Evolutionary conservation across 176 grass and related monocot species (phyloP).

Genomic region (Calamus simplicifolius): DNA sequence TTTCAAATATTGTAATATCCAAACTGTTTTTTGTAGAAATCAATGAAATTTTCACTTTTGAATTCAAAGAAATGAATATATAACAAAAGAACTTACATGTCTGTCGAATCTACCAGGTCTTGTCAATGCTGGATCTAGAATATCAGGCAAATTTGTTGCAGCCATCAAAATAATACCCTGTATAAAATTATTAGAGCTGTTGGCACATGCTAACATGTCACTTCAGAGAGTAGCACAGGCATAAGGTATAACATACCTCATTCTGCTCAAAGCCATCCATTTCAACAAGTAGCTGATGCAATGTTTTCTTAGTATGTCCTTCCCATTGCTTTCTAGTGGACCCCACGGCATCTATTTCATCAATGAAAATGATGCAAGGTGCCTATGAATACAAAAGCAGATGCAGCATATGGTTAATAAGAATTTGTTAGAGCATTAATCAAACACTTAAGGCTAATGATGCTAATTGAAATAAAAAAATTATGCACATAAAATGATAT

Average conservation of each 20-base stretch:
- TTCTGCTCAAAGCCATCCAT: conserved; percentile 99
- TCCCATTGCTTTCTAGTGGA: conserved; percentile 99
- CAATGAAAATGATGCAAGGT: conserved; percentile 99
- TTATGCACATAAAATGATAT: too few relatives aligned
- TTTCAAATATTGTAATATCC: too few relatives aligned
- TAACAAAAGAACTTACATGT: conserved; percentile 63
- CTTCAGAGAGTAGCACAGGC: conserved; percentile 8
- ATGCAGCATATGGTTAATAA: too few relatives aligned
- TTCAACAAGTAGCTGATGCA: conserved; percentile 99
- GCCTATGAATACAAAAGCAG: conserved; percentile 38
- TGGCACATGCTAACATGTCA: background rate
- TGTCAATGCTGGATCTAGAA: conserved; percentile 96
- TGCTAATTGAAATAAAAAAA: too few relatives aligned
- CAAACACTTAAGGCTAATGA: too few relatives aligned
- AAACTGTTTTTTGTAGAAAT: too few relatives aligned
- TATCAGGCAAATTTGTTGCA: conserved; percentile 94
- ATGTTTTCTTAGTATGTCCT: conserved; percentile 96
- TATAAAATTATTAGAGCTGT: conserved; percentile 15
- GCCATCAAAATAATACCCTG: conserved; percentile 99
- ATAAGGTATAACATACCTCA: conserved; percentile 39
- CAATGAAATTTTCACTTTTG: too few relatives aligned
- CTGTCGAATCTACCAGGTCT: conserved; percentile 99
- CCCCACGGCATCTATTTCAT: conserved; percentile 99
- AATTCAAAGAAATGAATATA: too few relatives aligned
- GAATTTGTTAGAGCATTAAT: too few relatives aligned